Conservation (phyloP, 2,329 filamentous ascomycete species). For the Elsinoe australis region DNA sequence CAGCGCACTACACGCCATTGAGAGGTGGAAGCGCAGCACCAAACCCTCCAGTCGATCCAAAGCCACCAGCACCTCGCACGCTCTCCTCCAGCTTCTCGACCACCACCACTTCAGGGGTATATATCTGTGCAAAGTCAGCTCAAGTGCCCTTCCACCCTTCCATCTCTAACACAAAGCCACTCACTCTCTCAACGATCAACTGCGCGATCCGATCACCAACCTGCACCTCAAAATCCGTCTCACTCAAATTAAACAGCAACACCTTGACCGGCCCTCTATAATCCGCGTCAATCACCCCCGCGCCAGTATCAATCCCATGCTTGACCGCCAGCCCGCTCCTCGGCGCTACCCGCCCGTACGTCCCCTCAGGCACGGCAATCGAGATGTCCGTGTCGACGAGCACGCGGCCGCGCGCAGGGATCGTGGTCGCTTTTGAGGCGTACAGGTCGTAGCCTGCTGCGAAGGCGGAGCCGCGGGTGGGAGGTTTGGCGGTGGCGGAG, state of each 20-base stretch:
- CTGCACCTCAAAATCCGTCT: conserved; percentile 71
- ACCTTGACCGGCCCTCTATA: conserved; percentile 93
- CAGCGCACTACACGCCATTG: conserved; percentile 20
- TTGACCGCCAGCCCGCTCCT: conserved; percentile 87
- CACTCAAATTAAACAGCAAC: conserved; percentile 85
- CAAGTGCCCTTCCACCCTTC: neutral
- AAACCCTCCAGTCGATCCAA: conserved; percentile 71
- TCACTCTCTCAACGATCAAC: conserved; percentile 75
- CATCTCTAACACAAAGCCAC: conserved; percentile 20
- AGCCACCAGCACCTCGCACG: conserved; percentile 81
- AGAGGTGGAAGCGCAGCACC: conserved; percentile 27
- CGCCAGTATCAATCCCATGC: conserved; percentile 92
- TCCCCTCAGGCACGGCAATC: conserved; percentile 83
- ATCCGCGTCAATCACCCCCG: conserved; percentile 95
- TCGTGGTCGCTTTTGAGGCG: conserved; percentile 59
- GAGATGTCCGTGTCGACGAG: conserved; percentile 85
- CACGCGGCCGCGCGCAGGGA: conserved; percentile 75
- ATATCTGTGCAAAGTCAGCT: conserved; percentile 52
- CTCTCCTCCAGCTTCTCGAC: conserved; percentile 84
- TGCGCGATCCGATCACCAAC: conserved; percentile 89
- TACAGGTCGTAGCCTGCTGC: conserved; percentile 95
- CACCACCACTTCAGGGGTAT: conserved; percentile 84
- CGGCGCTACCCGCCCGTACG: conserved; percentile 84
- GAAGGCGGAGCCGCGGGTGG: conserved; percentile 80
- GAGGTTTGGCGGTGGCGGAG: conserved; percentile 66